These are phyloP conservation scores for Kodamaea anthophila DNA, from an alignment of 1,139 yeast genomes.

Conservation along the genomic window DNA sequence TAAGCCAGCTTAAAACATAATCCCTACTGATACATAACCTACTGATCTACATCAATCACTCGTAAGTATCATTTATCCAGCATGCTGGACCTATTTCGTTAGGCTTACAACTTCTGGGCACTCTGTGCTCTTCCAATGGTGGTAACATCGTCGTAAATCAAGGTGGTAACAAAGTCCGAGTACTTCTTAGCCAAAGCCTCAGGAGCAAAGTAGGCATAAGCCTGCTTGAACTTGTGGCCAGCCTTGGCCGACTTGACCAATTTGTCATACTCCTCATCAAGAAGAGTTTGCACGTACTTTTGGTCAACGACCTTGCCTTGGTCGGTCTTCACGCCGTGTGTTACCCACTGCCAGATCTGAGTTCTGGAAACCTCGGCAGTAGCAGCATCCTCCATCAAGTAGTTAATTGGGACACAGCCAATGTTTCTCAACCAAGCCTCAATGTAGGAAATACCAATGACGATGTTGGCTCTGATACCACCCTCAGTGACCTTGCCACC, in stretches of 20 bases:
- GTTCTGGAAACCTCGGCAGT: slow-evolving; percentile 83
- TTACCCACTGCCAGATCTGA: slow-evolving; percentile 81
- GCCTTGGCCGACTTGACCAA: slow-evolving; percentile 42
- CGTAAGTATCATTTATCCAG: neutral
- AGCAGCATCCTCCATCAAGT: slow-evolving; percentile 84
- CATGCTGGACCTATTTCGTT: no score
- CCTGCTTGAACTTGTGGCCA: slow-evolving; percentile 58
- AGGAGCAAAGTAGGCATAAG: slow-evolving; percentile 58
- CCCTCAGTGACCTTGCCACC: slow-evolving; percentile 62
- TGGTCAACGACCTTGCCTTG: slow-evolving; percentile 54
- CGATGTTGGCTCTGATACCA: slow-evolving; percentile 66
- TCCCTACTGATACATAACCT: no score
- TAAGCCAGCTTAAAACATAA: no score
- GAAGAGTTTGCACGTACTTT: slow-evolving; percentile 48
- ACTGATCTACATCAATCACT: neutral
- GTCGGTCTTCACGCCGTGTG: slow-evolving; percentile 61
- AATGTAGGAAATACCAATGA: slow-evolving; percentile 70
- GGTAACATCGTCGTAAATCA: slow-evolving; percentile 36
- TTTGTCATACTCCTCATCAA: slow-evolving; percentile 58
- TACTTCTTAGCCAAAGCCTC: slow-evolving; percentile 62
- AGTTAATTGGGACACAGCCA: slow-evolving; percentile 80
- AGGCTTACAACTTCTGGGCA: slow-evolving; percentile 41
- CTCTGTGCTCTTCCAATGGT: slow-evolving; percentile 43
- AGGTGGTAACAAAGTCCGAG: slow-evolving; percentile 69
- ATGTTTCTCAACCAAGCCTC: slow-evolving; percentile 80